Evolutionary conservation across 305 asterid genomes (phyloP).

Genomic region (Fraxinus velutina): DNA sequence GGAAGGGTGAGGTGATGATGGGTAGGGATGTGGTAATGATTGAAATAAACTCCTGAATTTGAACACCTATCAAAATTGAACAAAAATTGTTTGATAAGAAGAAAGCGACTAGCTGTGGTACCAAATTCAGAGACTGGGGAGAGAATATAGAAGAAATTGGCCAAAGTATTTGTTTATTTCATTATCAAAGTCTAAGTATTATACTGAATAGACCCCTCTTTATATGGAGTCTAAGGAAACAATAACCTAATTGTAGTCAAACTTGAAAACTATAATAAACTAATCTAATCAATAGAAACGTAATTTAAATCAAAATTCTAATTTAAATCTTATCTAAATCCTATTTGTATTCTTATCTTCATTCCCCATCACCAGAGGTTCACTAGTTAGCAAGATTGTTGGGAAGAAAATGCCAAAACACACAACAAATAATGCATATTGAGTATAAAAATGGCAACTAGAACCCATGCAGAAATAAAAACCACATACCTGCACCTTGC

Average conservation of each 20-base stretch:
- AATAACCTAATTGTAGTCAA: background rate
- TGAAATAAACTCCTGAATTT: background rate
- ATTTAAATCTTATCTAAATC: background rate
- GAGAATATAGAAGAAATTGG: background rate
- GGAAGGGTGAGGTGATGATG: background rate
- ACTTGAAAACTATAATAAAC: background rate
- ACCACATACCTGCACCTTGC: conserved; percentile 74
- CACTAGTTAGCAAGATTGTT: background rate
- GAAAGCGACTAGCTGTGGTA: background rate
- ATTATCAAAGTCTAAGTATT: background rate
- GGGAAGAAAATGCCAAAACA: background rate
- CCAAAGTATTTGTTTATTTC: background rate
- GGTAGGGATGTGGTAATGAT: background rate
- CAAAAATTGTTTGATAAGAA: background rate
- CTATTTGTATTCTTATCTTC: background rate
- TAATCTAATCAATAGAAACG: background rate
- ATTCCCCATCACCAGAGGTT: background rate
- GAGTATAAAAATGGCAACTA: background rate
- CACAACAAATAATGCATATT: background rate
- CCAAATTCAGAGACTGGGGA: background rate
- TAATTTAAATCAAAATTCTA: background rate
- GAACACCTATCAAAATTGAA: background rate
- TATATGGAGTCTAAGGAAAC: background rate
- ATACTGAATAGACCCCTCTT: background rate
- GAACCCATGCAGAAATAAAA: background rate